Evolutionary conservation across 176 grass and related monocot species (phyloP).

Genomic region (Triticum dicoccoides): DNA sequence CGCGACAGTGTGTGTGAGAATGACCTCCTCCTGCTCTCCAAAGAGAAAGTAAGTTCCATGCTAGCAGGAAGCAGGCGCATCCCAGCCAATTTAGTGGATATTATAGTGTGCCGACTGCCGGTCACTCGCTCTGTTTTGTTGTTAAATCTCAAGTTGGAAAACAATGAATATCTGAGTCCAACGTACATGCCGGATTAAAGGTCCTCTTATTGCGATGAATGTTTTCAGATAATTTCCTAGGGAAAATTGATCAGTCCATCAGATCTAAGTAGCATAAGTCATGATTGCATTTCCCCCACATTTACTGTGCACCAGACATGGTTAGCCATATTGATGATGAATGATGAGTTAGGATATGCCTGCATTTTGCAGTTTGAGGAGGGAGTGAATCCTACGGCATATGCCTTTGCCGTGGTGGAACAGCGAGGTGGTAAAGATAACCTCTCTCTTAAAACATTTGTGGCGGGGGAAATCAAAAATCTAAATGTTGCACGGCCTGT

Average conservation of each 20-base stretch:
- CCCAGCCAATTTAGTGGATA: neutral
- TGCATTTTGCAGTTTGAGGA: conserved; percentile 64
- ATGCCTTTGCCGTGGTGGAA: conserved; percentile 91
- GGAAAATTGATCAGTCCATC: neutral
- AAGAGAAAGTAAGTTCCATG: conserved; percentile 56
- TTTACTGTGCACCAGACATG: neutral
- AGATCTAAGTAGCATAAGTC: neutral
- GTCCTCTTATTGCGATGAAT: neutral
- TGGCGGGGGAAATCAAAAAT: conserved; percentile 66
- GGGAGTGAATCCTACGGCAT: conserved; percentile 59
- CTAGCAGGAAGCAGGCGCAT: neutral
- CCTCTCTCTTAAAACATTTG: conserved; percentile 65
- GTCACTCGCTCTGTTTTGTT: neutral
- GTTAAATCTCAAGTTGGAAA: conserved; percentile 12
- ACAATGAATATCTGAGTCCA: neutral
- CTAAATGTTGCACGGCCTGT: conserved; percentile 61
- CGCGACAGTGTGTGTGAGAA: conserved; percentile 64
- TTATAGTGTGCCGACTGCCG: neutral
- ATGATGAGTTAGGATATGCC: neutral
- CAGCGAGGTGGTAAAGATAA: conserved; percentile 60
- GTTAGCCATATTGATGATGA: conserved; percentile 2
- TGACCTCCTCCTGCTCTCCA: conserved; percentile 88
- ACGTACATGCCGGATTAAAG: neutral
- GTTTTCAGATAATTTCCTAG: neutral
- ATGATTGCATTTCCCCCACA: neutral